A percentile compares a stretch with the other conserved stretches of the same genome.
Conservation (phyloP, 2,329 filamentous ascomycete genomes). For the Botrytis squamosa region DNA sequence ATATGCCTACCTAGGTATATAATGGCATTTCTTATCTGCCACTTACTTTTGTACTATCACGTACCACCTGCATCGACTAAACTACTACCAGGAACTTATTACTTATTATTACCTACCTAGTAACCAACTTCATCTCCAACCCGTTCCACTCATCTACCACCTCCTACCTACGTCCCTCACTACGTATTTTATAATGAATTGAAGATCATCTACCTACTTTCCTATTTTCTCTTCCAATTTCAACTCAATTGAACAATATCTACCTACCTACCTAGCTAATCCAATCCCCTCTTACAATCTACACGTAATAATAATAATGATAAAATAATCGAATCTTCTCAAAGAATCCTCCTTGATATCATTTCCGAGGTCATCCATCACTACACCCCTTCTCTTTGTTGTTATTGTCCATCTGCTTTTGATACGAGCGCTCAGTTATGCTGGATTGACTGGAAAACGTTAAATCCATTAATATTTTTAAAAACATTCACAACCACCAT, state of each 20-base stretch:
- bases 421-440: background rate
- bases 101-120: background rate
- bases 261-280: too few relatives aligned
- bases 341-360: background rate
- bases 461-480: background rate
- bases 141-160: background rate
- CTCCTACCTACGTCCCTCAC: background rate
- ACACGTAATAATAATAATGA: background rate
- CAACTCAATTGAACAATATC: background rate
- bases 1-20: background rate
- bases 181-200: background rate
- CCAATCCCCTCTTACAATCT: background rate
- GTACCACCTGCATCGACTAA: background rate
- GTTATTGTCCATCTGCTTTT: background rate
- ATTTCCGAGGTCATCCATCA: background rate
- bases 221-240: background rate
- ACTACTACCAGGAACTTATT: too few relatives aligned
- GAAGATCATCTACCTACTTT: background rate
- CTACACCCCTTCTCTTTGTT: background rate
- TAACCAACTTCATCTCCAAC: background rate
- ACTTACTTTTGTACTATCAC: background rate
- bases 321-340: background rate
- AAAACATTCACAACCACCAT: background rate
- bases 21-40: background rate
- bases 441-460: background rate